These are phyloP conservation scores for Artemisia tridentata DNA, from an alignment of 129 eudicot genomes.

Conservation along the genomic window DNA sequence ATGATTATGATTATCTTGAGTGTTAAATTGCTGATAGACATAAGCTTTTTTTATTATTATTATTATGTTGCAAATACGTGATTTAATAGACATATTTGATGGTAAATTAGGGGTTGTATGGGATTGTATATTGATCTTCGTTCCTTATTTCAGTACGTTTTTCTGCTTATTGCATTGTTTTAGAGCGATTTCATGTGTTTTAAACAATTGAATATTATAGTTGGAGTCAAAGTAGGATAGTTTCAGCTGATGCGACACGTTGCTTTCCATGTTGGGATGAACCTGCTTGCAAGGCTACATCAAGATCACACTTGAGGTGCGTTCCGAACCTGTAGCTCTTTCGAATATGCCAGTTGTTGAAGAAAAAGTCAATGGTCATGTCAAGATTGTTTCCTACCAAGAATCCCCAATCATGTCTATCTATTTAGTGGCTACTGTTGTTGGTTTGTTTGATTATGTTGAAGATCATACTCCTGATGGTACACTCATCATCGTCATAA, in stretches of 20 bases:
- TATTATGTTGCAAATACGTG: no score
- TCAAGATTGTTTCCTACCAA: constrained; percentile 70
- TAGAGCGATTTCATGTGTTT: no score
- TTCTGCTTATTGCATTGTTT: no score
- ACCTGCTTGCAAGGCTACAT: constrained; percentile 98
- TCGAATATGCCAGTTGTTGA: constrained; percentile 93
- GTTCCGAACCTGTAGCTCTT: constrained; percentile 87
- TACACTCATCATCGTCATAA: constrained; percentile 15
- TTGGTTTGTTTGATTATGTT: constrained; percentile 92
- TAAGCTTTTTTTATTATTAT: no score
- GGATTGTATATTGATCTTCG: no score
- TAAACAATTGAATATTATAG: no score
- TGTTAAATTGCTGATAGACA: no score
- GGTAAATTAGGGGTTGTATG: no score
- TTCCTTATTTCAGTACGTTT: no score
- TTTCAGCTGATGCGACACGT: constrained; percentile 95
- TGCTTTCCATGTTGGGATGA: constrained; percentile 99
- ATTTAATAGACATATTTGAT: no score
- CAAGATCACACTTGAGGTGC: constrained; percentile 90
- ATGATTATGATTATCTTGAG: no score
- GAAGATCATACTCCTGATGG: constrained; percentile 95
- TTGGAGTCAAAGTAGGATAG: no score
- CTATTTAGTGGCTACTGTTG: constrained; percentile 90
- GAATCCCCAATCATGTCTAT: constrained; percentile 99
- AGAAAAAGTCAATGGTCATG: constrained; percentile 57